Percentiles rank a stretch among this genome's conserved stretches.
Conservation (phyloP, 1,139 yeast genomes). For the Candida pseudoviswanathii region DNA sequence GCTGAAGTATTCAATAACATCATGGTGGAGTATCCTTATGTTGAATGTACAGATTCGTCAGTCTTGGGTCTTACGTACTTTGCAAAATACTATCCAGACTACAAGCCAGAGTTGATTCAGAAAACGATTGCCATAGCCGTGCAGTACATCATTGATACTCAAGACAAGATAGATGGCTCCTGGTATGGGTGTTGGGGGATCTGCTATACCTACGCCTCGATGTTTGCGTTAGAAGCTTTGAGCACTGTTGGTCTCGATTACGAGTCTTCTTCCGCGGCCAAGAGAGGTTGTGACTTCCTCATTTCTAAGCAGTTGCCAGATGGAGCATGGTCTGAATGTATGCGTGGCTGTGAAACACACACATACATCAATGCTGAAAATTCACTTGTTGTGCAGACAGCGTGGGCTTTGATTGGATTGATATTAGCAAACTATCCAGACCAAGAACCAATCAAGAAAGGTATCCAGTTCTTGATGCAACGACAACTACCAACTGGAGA, state of each 20-base stretch:
- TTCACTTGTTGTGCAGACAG: conserved; percentile 84
- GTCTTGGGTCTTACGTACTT: conserved; percentile 87
- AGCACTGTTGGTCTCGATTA: conserved; percentile 68
- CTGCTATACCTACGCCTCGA: conserved; percentile 92
- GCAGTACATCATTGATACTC: conserved; percentile 66
- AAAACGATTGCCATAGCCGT: conserved; percentile 74
- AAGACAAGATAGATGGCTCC: conserved; percentile 73
- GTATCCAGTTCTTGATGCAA: conserved; percentile 62
- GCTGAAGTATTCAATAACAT: conserved; percentile 98
- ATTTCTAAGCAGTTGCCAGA: conserved; percentile 74
- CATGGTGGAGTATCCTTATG: conserved; percentile 98
- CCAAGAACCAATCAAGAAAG: conserved; percentile 59
- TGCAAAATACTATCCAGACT: conserved; percentile 59
- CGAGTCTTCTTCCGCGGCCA: conserved; percentile 60
- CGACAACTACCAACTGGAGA: conserved; percentile 80
- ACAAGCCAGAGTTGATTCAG: conserved; percentile 65
- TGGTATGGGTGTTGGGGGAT: conserved; percentile 99
- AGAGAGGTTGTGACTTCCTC: conserved; percentile 82
- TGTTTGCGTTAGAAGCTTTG: conserved; percentile 97
- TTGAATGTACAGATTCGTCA: conserved; percentile 95
- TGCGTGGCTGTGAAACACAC: conserved; percentile 82
- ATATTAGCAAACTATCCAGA: conserved; percentile 82
- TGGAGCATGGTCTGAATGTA: conserved; percentile 97
- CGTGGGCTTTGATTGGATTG: conserved; percentile 90
- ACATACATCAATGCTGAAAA: conserved; percentile 62